phyloP scores from a whole-genome alignment of 2,329 filamentous ascomycete genomes.

The Diaporthe ampelina region DNA sequence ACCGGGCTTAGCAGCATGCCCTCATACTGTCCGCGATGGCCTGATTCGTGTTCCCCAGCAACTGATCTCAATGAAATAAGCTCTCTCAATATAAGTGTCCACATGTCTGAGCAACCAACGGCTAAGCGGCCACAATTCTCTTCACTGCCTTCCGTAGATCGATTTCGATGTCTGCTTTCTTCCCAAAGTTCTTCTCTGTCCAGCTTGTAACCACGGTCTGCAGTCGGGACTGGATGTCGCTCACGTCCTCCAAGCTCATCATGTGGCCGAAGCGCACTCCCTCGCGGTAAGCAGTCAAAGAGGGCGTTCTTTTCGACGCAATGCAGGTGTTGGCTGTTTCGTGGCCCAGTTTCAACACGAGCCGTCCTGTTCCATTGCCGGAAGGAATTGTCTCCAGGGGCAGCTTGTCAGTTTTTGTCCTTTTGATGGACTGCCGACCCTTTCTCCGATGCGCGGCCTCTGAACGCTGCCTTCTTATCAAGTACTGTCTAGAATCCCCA shows the following conservation, averaged over 20 bases:
- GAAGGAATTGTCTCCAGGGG: conserved; percentile 46
- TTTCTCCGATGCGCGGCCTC: conserved; percentile 35
- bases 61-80: neutral
- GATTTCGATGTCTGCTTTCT: conserved; percentile 22
- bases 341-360: conserved; percentile 40
- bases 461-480: conserved; percentile 44
- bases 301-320: neutral
- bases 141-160: conserved; percentile 33
- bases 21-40: neutral
- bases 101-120: neutral
- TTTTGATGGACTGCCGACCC: conserved; percentile 41
- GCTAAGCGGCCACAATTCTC: conserved; percentile 19
- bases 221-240: conserved; percentile 31
- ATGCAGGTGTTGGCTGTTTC: conserved; percentile 24
- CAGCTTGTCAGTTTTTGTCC: conserved; percentile 45
- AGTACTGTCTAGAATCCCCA: conserved; percentile 39
- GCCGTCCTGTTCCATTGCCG: conserved; percentile 35
- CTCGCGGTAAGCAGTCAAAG: neutral
- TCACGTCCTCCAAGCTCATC: conserved; percentile 32
- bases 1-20: neutral
- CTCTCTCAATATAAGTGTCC: neutral
- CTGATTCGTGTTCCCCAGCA: neutral
- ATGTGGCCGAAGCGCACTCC: neutral
- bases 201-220: conserved; percentile 25
- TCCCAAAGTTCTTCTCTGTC: conserved; percentile 22